phyloP scores from a whole-genome alignment of 2,329 filamentous ascomycete species.

The Penicillium janthinellum region DNA sequence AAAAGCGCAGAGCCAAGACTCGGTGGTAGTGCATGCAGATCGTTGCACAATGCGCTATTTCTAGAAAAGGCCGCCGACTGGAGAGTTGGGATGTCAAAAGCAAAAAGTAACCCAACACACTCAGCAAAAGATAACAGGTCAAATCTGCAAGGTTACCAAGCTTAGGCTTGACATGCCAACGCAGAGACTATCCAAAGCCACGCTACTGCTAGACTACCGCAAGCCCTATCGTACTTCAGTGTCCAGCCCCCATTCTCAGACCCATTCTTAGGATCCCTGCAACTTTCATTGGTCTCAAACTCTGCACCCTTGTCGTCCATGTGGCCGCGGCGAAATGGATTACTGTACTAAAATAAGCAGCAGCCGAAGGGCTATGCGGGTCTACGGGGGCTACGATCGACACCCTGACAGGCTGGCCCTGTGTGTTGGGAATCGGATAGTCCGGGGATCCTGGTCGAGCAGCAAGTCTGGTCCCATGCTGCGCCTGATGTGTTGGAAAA shows the following conservation, averaged over 20 bases:
- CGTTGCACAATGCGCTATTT: background rate
- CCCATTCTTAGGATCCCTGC: background rate
- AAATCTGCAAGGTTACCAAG: background rate
- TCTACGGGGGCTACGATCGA: background rate
- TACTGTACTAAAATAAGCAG: conserved; percentile 18
- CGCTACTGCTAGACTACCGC: background rate
- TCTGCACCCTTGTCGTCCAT: conserved; percentile 8
- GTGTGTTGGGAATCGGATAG: background rate
- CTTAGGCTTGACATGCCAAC: background rate
- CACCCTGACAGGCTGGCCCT: background rate
- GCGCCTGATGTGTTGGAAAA: background rate
- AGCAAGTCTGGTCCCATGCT: background rate
- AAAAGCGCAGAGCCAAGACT: background rate
- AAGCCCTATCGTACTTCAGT: background rate
- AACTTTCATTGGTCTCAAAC: background rate
- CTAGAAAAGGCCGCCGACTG: background rate
- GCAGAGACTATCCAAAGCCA: background rate
- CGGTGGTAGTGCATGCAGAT: background rate
- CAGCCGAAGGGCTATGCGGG: background rate
- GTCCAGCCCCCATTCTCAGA: background rate
- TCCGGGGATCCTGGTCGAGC: background rate
- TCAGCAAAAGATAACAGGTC: background rate
- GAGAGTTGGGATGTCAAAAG: background rate
- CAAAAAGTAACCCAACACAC: background rate
- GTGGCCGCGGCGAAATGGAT: conserved; percentile 10